phyloP scores from a whole-genome alignment of 2,329 filamentous ascomycete species.

The Diplodia seriata region DNA sequence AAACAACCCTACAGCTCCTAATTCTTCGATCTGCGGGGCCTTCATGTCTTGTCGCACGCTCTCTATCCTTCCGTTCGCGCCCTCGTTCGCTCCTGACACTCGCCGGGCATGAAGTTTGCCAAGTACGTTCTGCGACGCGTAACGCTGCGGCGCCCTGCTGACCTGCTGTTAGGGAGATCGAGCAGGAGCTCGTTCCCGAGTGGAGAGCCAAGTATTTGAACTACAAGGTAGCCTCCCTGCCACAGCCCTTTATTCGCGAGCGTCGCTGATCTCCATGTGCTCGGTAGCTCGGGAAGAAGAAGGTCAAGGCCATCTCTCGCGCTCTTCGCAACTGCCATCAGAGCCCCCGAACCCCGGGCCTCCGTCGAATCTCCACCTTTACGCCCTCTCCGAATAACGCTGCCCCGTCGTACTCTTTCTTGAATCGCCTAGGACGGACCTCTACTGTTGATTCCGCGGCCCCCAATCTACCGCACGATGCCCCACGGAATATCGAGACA shows the following conservation, averaged over 20 bases:
- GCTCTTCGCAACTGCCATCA: conserved; percentile 69
- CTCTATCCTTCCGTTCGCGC: not conserved
- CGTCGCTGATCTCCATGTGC: conserved; percentile 22
- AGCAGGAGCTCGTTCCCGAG: conserved; percentile 88
- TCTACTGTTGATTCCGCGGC: conserved; percentile 36
- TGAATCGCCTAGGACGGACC: conserved; percentile 42
- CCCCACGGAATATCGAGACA: conserved; percentile 38
- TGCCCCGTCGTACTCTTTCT: conserved; percentile 52
- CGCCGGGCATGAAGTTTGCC: conserved; percentile 64
- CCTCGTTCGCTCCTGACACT: conserved; percentile 14
- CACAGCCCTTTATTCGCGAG: conserved; percentile 3
- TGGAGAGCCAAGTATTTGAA: conserved; percentile 94
- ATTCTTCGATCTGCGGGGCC: not conserved
- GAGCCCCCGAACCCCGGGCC: conserved; percentile 51
- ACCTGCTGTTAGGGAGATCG: conserved; percentile 68
- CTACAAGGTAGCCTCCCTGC: conserved; percentile 72
- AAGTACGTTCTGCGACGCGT: conserved; percentile 54
- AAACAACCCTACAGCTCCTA: conserved; percentile 13
- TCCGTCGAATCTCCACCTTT: conserved; percentile 46
- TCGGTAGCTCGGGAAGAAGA: conserved; percentile 77
- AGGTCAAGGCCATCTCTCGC: conserved; percentile 80
- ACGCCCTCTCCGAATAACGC: conserved; percentile 44
- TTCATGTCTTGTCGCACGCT: conserved; percentile 7
- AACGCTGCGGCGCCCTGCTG: conserved; percentile 27
- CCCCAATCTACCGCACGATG: conserved; percentile 40